Evolutionary conservation across 371 early-diverging fungal genomes (phyloP).

Genomic region (Mortierella sp.): DNA sequence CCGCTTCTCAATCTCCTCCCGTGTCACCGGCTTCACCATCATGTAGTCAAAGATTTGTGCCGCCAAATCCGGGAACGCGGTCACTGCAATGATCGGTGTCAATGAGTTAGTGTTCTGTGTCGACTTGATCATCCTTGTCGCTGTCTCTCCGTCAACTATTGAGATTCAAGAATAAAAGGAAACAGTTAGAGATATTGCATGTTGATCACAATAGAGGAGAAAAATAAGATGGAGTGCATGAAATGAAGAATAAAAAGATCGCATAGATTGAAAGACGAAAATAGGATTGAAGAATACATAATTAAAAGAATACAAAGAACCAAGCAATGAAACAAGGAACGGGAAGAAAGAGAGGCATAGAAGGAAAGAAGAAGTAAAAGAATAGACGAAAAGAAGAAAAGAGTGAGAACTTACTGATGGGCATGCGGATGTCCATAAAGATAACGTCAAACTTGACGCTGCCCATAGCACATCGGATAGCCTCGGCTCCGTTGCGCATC

Average conservation of each 20-base stretch:
- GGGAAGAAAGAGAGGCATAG: not conserved
- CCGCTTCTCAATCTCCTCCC: conserved; percentile 67
- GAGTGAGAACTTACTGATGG: conserved; percentile 78
- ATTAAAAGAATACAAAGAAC: no score
- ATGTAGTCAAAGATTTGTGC: conserved; percentile 80
- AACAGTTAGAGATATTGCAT: not conserved
- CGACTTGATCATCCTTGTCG: conserved; percentile 95
- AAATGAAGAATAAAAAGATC: no score
- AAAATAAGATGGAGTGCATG: no score
- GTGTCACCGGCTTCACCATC: conserved; percentile 82
- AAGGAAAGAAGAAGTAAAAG: conserved; percentile 5
- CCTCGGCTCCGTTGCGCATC: conserved; percentile 93
- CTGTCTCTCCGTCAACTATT: conserved; percentile 91
- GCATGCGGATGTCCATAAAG: conserved; percentile 96
- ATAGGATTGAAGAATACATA: no score
- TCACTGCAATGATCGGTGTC: conserved; percentile 84
- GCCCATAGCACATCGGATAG: conserved; percentile 90
- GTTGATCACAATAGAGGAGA: no score
- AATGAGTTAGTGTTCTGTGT: conserved; percentile 84
- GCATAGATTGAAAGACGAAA: no score
- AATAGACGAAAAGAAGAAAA: not conserved
- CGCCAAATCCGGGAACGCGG: conserved; percentile 76
- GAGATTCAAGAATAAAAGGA: not conserved
- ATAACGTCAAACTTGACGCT: conserved; percentile 92
- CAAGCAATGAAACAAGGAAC: not conserved